Evolutionary conservation across 2,329 filamentous ascomycete species (phyloP).

Genomic region (Aphanoascus verrucosus): DNA sequence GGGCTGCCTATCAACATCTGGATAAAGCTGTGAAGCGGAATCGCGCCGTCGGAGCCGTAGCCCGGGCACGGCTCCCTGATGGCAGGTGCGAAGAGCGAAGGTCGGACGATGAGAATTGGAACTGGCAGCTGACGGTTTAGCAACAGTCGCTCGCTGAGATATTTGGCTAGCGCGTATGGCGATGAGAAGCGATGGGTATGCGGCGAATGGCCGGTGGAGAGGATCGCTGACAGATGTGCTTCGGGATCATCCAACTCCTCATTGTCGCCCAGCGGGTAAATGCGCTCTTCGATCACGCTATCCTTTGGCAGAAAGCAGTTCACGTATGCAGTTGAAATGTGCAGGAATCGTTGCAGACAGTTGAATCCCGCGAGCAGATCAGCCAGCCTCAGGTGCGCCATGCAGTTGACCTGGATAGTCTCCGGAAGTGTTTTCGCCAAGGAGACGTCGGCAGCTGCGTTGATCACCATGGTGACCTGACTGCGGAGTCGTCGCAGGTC

Average conservation of each 20-base stretch:
- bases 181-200: not conserved
- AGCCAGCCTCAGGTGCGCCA: slow-evolving; percentile 2
- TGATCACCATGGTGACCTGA: slow-evolving; percentile 16
- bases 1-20: not conserved
- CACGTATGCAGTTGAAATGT: not conserved
- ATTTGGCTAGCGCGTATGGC: not conserved
- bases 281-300: not conserved
- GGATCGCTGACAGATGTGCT: not conserved
- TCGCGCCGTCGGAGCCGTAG: not conserved
- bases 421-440: slow-evolving; percentile 12
- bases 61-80: not conserved
- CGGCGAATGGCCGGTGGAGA: not conserved
- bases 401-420: slow-evolving; percentile 15
- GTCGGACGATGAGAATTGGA: not conserved
- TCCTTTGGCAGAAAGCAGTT: not conserved
- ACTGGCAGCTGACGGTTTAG: not conserved
- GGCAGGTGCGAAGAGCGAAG: not conserved
- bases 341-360: not conserved
- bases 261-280: not conserved
- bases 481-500: slow-evolving; percentile 10
- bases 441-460: slow-evolving; percentile 17
- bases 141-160: not conserved
- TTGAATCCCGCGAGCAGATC: not conserved
- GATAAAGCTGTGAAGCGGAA: not conserved
- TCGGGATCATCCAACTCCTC: not conserved